Conservation (phyloP, 192 early-diverging fungal species). For the Spizellomyces punctatus region DNA sequence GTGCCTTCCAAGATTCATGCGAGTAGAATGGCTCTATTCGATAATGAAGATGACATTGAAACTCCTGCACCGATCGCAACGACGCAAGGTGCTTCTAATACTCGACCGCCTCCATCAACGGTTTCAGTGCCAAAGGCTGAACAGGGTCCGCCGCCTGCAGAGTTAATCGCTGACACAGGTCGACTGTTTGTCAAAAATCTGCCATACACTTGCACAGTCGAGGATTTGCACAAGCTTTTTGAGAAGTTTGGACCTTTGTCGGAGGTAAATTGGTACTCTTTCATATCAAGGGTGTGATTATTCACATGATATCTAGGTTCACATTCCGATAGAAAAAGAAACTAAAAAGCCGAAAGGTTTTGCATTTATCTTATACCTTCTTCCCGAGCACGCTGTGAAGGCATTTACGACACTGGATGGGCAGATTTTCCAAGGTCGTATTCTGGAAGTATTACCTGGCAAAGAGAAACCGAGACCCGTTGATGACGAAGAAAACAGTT, state of each 20-base stretch:
- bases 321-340: slow-evolving; percentile 91
- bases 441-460: slow-evolving; percentile 86
- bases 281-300: background rate
- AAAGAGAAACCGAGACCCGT: slow-evolving; percentile 77
- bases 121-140: background rate
- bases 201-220: slow-evolving; percentile 84
- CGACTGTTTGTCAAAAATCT: slow-evolving; percentile 94
- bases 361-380: slow-evolving; percentile 84
- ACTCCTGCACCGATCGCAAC: too few relatives aligned
- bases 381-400: slow-evolving; percentile 92
- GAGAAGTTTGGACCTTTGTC: slow-evolving; percentile 87
- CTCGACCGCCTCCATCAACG: too few relatives aligned
- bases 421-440: slow-evolving; percentile 87
- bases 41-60: background rate
- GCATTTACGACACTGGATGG: slow-evolving; percentile 83
- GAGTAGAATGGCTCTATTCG: background rate
- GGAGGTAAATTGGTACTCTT: slow-evolving; percentile 53
- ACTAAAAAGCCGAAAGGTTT: slow-evolving; percentile 94
- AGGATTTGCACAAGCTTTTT: slow-evolving; percentile 83
- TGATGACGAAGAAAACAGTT: slow-evolving; percentile 49
- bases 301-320: slow-evolving; percentile 18
- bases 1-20: background rate
- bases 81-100: too few relatives aligned
- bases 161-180: slow-evolving; percentile 90
- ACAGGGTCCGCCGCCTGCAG: slow-evolving; percentile 39